Evolutionary conservation across 805 yeast species (phyloP).

Genomic region (Wickerhamomyces bisporus): DNA sequence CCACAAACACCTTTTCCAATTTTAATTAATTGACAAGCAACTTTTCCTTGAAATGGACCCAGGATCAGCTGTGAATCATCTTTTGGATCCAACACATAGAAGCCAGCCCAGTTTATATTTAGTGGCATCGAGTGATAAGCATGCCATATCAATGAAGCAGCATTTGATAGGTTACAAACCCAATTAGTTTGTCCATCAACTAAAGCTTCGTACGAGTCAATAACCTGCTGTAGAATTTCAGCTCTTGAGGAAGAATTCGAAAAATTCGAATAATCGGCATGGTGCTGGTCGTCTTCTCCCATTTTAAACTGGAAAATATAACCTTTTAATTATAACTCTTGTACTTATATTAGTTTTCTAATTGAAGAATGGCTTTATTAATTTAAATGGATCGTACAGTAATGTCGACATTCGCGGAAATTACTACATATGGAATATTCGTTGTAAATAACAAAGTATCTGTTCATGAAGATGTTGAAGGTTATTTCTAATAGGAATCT

Average conservation of each 20-base stretch:
- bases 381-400: no score
- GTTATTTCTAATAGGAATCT: no score
- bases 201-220: constrained; percentile 63
- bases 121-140: constrained; percentile 60
- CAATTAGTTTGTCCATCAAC: constrained; percentile 63
- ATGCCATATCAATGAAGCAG: constrained; percentile 84
- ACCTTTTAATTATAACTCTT: no score
- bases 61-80: constrained; percentile 47
- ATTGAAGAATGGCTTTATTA: no score
- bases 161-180: constrained; percentile 87
- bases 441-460: no score
- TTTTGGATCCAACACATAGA: constrained; percentile 49
- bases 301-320: no score
- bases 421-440: no score
- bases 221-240: constrained; percentile 53
- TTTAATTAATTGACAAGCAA: constrained; percentile 82
- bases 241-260: constrained; percentile 27
- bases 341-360: no score
- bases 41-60: constrained; percentile 96
- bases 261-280: constrained; percentile 73
- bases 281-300: constrained; percentile 36
- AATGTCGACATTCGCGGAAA: no score
- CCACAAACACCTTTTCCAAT: constrained; percentile 93
- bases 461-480: no score
- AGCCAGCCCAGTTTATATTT: constrained; percentile 89